Conservation (phyloP, 2,329 filamentous ascomycete species). For the Fusarium poae region DNA sequence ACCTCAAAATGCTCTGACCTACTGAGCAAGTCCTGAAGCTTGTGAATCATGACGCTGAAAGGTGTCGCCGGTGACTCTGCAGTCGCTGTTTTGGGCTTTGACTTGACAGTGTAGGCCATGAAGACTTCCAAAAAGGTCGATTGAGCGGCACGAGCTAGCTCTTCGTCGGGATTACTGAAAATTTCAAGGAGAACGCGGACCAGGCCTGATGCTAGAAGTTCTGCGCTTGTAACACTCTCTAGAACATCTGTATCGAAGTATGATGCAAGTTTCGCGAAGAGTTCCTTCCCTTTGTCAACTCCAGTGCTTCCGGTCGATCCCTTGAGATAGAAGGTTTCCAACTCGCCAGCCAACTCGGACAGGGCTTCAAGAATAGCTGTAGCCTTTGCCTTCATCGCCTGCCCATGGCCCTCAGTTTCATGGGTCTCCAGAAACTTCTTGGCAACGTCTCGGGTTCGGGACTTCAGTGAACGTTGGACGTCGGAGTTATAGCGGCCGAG, state of each 20-base stretch:
- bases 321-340: constrained; percentile 77
- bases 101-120: constrained; percentile 80
- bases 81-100: constrained; percentile 73
- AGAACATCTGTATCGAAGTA: constrained; percentile 92
- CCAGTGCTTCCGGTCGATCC: constrained; percentile 61
- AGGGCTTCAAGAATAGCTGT: constrained; percentile 79
- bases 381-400: constrained; percentile 83
- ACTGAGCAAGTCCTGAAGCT: constrained; percentile 95
- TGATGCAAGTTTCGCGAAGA: constrained; percentile 81
- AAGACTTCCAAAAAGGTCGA: constrained; percentile 91
- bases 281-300: constrained; percentile 66
- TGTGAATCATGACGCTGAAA: constrained; percentile 91
- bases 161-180: constrained; percentile 78
- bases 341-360: constrained; percentile 76
- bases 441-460: constrained; percentile 80
- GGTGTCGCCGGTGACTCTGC: constrained; percentile 81
- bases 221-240: constrained; percentile 94
- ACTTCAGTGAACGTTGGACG: constrained; percentile 66
- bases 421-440: constrained; percentile 87
- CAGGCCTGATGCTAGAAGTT: constrained; percentile 90
- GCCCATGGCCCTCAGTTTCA: constrained; percentile 79
- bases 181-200: constrained; percentile 86
- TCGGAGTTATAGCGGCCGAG: constrained; percentile 63
- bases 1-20: constrained; percentile 98
- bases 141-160: constrained; percentile 75